Conservation (phyloP, 1,284 basidiomycete genomes). For the Moesziomyces globuligerus region DNA sequence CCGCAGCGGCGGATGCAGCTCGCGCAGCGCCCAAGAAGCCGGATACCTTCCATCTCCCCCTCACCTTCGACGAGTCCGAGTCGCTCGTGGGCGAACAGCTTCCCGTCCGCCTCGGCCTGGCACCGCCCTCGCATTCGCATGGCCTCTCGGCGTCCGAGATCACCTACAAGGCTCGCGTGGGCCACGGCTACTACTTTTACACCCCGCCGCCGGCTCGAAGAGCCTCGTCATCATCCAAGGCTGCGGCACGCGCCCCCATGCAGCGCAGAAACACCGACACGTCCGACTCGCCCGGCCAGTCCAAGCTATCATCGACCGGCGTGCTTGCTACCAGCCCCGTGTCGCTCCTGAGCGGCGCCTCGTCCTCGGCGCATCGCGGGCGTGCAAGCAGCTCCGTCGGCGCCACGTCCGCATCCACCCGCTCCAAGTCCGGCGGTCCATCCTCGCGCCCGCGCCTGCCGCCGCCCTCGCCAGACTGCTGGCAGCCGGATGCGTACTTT, state of each 20-base stretch:
- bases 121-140: conserved; percentile 42
- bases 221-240: background rate
- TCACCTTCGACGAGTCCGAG: conserved; percentile 33
- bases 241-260: conserved; percentile 1
- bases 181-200: conserved; percentile 54
- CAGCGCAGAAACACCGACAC: conserved; percentile 23
- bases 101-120: conserved; percentile 52
- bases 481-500: conserved; percentile 51
- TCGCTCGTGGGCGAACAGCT: conserved; percentile 35
- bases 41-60: conserved; percentile 28
- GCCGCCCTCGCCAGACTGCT: conserved; percentile 34
- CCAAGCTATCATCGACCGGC: background rate
- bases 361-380: conserved; percentile 10
- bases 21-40: conserved; percentile 17
- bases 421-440: no score
- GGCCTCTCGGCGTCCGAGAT: conserved; percentile 17
- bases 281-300: conserved; percentile 5
- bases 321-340: conserved; percentile 8
- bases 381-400: conserved; percentile 3
- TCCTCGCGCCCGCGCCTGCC: conserved; percentile 12
- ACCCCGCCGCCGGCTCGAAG: conserved; percentile 39
- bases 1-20: conserved; percentile 1
- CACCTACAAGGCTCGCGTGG: conserved; percentile 40
- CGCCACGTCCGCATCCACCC: background rate
- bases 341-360: conserved; percentile 9